Evolutionary conservation across 2,329 filamentous ascomycete species (phyloP).

Genomic region (Aureobasidium namibiae): DNA sequence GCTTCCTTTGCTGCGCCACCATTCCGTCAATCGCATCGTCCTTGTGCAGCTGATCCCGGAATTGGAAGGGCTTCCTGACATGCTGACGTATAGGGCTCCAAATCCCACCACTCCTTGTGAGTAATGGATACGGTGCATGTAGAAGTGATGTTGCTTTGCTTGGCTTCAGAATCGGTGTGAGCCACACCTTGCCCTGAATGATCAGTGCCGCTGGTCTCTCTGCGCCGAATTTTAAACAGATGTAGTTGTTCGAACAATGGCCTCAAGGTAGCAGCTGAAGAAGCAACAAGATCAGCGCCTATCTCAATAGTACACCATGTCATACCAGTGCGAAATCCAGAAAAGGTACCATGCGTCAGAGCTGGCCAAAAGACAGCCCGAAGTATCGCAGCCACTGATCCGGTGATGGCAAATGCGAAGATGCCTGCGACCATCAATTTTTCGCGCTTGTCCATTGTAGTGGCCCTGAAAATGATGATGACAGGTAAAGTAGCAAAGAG

Average conservation of each 20-base stretch:
- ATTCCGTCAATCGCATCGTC: too few relatives aligned
- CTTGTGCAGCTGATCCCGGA: too few relatives aligned
- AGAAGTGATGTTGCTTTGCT: too few relatives aligned
- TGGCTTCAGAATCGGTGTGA: too few relatives aligned
- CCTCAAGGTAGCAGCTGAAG: slow-evolving; percentile 25
- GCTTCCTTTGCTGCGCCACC: too few relatives aligned
- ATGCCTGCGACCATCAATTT: slow-evolving; percentile 34
- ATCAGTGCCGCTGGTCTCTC: background rate
- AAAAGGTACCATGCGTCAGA: slow-evolving; percentile 19
- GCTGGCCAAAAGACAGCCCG: slow-evolving; percentile 18
- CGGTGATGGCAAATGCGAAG: slow-evolving; percentile 26
- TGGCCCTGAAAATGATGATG: slow-evolving; percentile 29
- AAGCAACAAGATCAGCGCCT: slow-evolving; percentile 26
- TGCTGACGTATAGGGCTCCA: too few relatives aligned
- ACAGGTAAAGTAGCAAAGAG: slow-evolving; percentile 31
- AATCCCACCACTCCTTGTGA: too few relatives aligned
- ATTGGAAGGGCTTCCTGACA: too few relatives aligned
- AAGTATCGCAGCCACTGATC: slow-evolving; percentile 12
- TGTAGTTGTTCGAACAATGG: slow-evolving; percentile 19
- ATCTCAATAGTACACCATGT: slow-evolving; percentile 25
- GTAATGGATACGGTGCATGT: too few relatives aligned
- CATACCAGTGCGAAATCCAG: slow-evolving; percentile 18
- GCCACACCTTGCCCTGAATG: too few relatives aligned
- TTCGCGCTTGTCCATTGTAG: slow-evolving; percentile 32
- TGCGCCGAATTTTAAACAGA: background rate